Conservation (phyloP, 768 basidiomycete species). For the Gautieria morchelliformis region DNA sequence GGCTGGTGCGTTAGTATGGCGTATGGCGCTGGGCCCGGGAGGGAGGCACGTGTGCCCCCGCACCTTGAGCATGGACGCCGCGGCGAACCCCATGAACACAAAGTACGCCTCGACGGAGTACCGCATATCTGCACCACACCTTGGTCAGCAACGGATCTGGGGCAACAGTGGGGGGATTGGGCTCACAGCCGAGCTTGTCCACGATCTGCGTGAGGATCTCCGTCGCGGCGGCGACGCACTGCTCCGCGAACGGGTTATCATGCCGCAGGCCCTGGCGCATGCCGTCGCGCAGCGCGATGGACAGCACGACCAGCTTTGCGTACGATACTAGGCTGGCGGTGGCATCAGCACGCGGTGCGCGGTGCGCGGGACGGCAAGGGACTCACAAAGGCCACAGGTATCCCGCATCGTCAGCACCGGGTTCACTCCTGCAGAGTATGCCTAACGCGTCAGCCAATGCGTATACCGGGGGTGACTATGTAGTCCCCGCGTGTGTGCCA, state of each 20-base stretch:
- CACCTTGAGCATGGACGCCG: constrained; percentile 53
- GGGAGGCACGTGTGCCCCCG: constrained; percentile 17
- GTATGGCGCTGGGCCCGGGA: too few relatives aligned
- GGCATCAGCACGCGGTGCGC: background rate
- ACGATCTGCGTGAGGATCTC: constrained; percentile 56
- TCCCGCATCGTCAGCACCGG: constrained; percentile 17
- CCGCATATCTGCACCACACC: background rate
- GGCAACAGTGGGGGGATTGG: background rate
- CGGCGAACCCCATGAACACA: constrained; percentile 41
- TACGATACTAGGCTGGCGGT: constrained; percentile 56
- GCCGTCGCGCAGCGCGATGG: constrained; percentile 79
- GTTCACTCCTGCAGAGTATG: constrained; percentile 20
- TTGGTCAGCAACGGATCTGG: too few relatives aligned
- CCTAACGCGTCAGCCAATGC: too few relatives aligned
- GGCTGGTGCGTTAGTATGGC: too few relatives aligned
- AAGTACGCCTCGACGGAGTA: constrained; percentile 27
- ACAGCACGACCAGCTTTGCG: constrained; percentile 79
- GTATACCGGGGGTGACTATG: constrained; percentile 31
- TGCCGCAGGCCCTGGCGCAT: constrained; percentile 51
- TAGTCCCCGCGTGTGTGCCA: too few relatives aligned
- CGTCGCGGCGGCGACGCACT: constrained; percentile 71
- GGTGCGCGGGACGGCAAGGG: background rate
- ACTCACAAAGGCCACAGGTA: constrained; percentile 62
- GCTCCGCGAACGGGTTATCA: constrained; percentile 5
- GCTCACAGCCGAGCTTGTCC: constrained; percentile 26